phyloP scores from a whole-genome alignment of 176 grass and related monocot species.

The Coix lacrymajobi region DNA sequence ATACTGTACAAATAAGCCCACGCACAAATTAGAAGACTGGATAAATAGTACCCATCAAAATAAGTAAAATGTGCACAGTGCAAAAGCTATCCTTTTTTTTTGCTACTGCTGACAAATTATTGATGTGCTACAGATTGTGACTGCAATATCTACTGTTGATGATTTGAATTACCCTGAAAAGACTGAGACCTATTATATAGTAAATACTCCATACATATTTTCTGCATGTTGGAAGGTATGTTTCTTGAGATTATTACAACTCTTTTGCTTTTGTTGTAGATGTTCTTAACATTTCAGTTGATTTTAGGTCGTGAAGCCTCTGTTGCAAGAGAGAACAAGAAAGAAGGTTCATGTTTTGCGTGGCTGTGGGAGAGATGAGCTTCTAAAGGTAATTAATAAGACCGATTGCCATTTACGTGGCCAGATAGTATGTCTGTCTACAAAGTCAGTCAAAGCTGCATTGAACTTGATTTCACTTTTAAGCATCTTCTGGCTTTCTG shows the following conservation, averaged over 20 bases:
- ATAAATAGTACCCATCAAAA: neutral
- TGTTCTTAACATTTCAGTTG: neutral
- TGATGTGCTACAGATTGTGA: conserved; percentile 56
- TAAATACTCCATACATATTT: conserved; percentile 95
- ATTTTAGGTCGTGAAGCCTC: conserved; percentile 84
- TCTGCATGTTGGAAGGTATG: conserved; percentile 92
- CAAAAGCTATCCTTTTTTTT: neutral
- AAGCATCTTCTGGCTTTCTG: neutral
- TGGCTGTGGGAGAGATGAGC: conserved; percentile 70
- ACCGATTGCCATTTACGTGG: neutral
- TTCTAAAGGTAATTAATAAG: conserved; percentile 62
- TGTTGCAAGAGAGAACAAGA: conserved; percentile 91
- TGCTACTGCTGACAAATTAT: conserved; percentile 10
- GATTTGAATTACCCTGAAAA: conserved; percentile 97
- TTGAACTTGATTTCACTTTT: neutral
- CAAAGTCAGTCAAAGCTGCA: neutral
- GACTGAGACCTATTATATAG: conserved; percentile 85
- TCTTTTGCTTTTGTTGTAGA: neutral
- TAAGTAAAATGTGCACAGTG: neutral
- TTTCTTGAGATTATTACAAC: neutral
- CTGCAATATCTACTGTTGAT: conserved; percentile 82
- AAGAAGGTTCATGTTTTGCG: conserved; percentile 79
- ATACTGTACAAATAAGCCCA: neutral
- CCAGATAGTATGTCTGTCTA: neutral
- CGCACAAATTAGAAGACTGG: neutral